Conservation (phyloP, 805 yeast genomes). For the Wickerhamiella dianesei region DNA sequence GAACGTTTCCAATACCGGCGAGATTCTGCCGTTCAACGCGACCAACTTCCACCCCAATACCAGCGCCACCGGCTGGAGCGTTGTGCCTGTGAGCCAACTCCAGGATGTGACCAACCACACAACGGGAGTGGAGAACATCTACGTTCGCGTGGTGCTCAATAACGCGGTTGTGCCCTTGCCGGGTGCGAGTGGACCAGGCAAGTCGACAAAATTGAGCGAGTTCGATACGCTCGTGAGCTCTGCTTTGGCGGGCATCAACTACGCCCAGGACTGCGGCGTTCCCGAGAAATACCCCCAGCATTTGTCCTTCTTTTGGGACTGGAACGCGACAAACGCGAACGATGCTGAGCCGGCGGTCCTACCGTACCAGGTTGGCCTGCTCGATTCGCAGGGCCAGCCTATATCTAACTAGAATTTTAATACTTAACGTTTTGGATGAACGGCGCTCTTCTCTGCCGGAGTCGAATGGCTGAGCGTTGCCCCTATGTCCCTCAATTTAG, state of each 20-base stretch:
- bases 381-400: neutral
- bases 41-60: slow-evolving; percentile 1
- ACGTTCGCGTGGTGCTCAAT: slow-evolving; percentile 37
- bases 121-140: slow-evolving; percentile 21
- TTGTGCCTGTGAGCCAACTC: neutral
- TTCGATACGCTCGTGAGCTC: slow-evolving; percentile 14
- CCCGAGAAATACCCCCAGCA: slow-evolving; percentile 14
- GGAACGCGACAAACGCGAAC: slow-evolving; percentile 16
- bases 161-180: slow-evolving; percentile 42
- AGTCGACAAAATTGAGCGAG: slow-evolving; percentile 29
- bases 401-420: too few species aligned
- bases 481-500: too few species aligned
- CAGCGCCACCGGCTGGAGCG: slow-evolving; percentile 6
- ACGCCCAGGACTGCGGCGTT: slow-evolving; percentile 10
- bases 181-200: slow-evolving; percentile 40
- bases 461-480: too few species aligned
- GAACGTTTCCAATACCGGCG: slow-evolving; percentile 2
- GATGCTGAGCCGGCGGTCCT: slow-evolving; percentile 1
- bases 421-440: too few species aligned
- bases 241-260: slow-evolving; percentile 6
- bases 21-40: neutral
- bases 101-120: neutral
- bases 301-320: slow-evolving; percentile 21
- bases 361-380: neutral
- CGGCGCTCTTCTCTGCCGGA: too few species aligned